Evolutionary conservation across 2,329 filamentous ascomycete species (phyloP).

Genomic region (Arthrobotrys megalospora): DNA sequence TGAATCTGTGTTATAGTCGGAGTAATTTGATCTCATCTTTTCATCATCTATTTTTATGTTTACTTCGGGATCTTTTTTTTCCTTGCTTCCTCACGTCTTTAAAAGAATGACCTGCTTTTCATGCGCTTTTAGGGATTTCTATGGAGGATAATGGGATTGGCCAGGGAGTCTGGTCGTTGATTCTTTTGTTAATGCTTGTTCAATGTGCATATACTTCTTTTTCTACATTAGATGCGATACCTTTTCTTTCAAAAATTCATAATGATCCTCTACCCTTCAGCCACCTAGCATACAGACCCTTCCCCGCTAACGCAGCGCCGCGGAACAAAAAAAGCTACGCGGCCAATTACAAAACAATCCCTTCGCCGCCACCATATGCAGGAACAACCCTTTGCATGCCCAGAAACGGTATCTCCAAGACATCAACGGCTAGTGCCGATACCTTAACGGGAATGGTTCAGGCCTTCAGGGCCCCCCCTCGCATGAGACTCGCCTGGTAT

Average conservation of each 20-base stretch:
- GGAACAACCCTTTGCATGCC: not conserved
- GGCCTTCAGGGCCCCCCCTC: no score
- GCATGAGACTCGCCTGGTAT: not conserved
- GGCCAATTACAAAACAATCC: no score
- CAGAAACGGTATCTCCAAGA: conserved; percentile 5
- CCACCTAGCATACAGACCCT: no score
- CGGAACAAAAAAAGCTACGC: no score
- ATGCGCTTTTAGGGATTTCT: not conserved
- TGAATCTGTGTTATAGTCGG: conserved; percentile 25
- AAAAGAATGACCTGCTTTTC: conserved; percentile 49
- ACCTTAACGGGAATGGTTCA: no score
- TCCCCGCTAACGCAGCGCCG: no score
- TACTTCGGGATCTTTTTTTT: not conserved
- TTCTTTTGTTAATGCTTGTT: not conserved
- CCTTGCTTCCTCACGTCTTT: not conserved
- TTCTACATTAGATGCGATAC: not conserved
- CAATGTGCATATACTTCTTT: conserved; percentile 19
- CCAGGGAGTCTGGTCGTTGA: not conserved
- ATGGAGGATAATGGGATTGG: conserved; percentile 25
- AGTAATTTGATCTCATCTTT: conserved; percentile 41
- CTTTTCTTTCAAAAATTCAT: no score
- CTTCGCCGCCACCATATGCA: not conserved
- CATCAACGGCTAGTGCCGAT: conserved; percentile 1
- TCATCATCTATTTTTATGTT: not conserved
- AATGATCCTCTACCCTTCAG: no score